Percentiles rank a stretch among this genome's conserved stretches.
Evolutionary conservation across 106 monocot species (phyloP).

Genomic region (Chionographis japonica): DNA sequence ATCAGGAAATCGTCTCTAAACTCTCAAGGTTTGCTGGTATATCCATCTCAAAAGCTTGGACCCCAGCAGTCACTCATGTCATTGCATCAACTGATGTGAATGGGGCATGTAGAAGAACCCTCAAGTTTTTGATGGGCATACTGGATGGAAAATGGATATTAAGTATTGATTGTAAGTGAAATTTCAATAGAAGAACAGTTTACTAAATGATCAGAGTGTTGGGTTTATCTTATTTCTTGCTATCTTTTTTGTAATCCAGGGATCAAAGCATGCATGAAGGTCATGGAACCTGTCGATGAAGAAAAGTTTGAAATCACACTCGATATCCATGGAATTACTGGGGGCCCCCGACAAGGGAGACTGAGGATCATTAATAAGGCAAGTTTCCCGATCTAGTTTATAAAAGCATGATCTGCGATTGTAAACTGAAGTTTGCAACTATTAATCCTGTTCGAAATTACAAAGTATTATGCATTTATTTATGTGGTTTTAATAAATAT

Average conservation of each 20-base stretch:
- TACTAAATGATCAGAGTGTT: neutral
- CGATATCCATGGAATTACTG: constrained; percentile 70
- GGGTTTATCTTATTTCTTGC: neutral
- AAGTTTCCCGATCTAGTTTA: neutral
- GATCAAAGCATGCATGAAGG: constrained; percentile 71
- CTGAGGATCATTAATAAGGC: constrained; percentile 56
- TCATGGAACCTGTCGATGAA: constrained; percentile 54
- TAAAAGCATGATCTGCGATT: too few relatives aligned
- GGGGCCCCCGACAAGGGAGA: constrained; percentile 77
- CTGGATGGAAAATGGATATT: constrained; percentile 88
- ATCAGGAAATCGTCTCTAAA: constrained; percentile 56
- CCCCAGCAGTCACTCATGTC: constrained; percentile 72
- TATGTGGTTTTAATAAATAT: too few relatives aligned
- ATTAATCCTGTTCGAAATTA: too few relatives aligned
- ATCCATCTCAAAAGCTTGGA: constrained; percentile 58
- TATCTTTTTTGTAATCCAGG: constrained; percentile 34
- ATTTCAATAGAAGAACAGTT: neutral
- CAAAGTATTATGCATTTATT: too few relatives aligned
- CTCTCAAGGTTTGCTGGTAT: constrained; percentile 53
- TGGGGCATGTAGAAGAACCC: constrained; percentile 78
- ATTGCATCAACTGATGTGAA: constrained; percentile 75
- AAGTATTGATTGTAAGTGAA: constrained; percentile 70
- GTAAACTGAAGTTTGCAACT: too few relatives aligned
- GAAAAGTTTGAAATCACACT: constrained; percentile 64
- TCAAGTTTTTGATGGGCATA: constrained; percentile 86